Evolutionary conservation across 1,284 basidiomycete species (phyloP).

Genomic region (Athelia sp.): DNA sequence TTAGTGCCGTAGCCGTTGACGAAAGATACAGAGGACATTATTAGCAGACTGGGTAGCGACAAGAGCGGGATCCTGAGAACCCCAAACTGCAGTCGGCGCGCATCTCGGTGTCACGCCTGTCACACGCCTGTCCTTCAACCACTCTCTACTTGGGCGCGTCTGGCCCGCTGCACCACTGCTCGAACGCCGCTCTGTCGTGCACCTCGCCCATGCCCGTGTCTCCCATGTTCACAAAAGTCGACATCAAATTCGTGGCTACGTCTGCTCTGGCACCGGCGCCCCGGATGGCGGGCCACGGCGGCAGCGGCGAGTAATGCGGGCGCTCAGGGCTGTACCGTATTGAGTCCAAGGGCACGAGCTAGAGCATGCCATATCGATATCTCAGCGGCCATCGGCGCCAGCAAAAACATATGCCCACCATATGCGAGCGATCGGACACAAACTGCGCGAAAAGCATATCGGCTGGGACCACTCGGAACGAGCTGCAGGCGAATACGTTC

Average conservation of each 20-base stretch:
- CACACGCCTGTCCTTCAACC: background rate
- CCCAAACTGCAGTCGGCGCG: no score
- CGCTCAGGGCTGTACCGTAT: constrained; percentile 5
- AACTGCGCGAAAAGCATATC: constrained; percentile 50
- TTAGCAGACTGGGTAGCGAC: background rate
- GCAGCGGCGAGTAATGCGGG: constrained; percentile 32
- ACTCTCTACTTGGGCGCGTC: background rate
- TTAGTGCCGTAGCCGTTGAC: constrained; percentile 2
- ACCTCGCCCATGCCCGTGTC: constrained; percentile 35
- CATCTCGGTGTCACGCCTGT: background rate
- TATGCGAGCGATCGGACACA: constrained; percentile 76
- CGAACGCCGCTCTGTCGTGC: constrained; percentile 30
- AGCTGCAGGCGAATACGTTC: constrained; percentile 21
- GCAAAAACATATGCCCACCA: constrained; percentile 38
- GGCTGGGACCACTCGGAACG: constrained; percentile 52
- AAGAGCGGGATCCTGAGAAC: background rate
- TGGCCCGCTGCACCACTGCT: constrained; percentile 18
- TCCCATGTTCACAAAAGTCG: constrained; percentile 55
- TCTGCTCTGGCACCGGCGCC: constrained; percentile 36
- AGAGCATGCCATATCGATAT: no score
- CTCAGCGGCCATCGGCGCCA: background rate
- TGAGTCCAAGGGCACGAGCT: background rate
- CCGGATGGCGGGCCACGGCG: constrained; percentile 46
- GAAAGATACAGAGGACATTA: no score
- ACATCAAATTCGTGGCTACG: constrained; percentile 55